Evolutionary conservation across 148 eudicot genomes (phyloP).

Genomic region (Euryodendron excelsum): DNA sequence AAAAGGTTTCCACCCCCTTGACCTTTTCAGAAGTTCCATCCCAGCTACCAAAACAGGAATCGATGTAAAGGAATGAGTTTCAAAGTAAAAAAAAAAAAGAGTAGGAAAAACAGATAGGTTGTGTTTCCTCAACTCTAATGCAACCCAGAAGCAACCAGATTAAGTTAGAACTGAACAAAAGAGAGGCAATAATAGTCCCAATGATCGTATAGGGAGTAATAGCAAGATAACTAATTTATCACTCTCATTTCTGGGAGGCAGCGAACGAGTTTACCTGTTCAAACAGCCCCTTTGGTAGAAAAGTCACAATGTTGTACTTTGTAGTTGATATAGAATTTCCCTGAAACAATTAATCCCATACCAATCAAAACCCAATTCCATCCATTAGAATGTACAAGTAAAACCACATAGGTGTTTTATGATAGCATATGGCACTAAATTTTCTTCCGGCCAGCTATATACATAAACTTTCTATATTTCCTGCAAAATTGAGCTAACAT

Average conservation of each 20-base stretch:
- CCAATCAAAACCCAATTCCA: constrained; percentile 9
- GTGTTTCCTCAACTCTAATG: not conserved
- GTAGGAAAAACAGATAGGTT: too few species aligned
- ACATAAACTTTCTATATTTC: not conserved
- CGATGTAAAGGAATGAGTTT: not conserved
- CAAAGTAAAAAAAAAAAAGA: not conserved
- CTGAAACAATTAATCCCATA: constrained; percentile 35
- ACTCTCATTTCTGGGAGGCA: not conserved
- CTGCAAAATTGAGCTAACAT: not conserved
- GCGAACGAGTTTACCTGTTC: constrained; percentile 58
- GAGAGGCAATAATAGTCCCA: not conserved
- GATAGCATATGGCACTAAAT: not conserved
- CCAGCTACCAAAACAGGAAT: not conserved
- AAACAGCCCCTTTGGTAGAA: constrained; percentile 79
- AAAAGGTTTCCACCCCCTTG: not conserved
- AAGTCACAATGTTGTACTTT: constrained; percentile 66
- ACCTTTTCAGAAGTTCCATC: not conserved
- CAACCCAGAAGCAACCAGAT: not conserved
- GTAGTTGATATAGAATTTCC: constrained; percentile 84
- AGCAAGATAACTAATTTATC: not conserved
- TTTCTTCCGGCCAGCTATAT: not conserved
- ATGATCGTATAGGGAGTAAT: not conserved
- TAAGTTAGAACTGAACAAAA: not conserved
- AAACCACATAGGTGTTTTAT: not conserved
- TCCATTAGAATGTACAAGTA: not conserved